These are phyloP conservation scores for Phytopythium vexans DNA, from an alignment of 352 stramenopile genomes.

Conservation along the genomic window DNA sequence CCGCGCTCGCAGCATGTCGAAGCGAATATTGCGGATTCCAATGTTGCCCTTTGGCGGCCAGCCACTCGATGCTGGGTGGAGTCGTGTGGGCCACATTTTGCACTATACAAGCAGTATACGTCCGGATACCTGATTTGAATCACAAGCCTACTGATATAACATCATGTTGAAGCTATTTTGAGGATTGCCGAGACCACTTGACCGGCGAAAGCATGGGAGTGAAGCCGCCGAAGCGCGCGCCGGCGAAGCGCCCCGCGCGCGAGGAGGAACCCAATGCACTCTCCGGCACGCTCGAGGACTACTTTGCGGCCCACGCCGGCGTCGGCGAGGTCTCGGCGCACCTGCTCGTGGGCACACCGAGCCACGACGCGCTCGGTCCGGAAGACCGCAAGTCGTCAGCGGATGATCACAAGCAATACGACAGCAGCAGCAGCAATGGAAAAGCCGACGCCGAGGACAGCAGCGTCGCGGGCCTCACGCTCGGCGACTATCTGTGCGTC, in stretches of 20 bases:
- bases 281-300: constrained; percentile 26
- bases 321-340: constrained; percentile 45
- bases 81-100: background rate
- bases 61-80: background rate
- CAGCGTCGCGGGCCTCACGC: constrained; percentile 42
- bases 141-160: background rate
- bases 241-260: background rate
- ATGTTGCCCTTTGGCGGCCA: background rate
- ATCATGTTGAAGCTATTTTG: too few relatives aligned
- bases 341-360: constrained; percentile 42
- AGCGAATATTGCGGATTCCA: too few relatives aligned
- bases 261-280: background rate
- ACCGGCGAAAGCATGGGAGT: too few relatives aligned
- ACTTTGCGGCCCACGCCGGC: constrained; percentile 27
- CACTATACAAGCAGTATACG: too few relatives aligned
- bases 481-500: constrained; percentile 62
- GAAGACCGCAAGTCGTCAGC: constrained; percentile 7
- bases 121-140: too few relatives aligned
- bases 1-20: constrained; percentile 27
- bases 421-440: constrained; percentile 22
- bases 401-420: constrained; percentile 25
- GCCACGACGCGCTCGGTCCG: constrained; percentile 52
- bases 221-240: constrained; percentile 4
- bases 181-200: too few relatives aligned
- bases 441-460: constrained; percentile 10